These are phyloP conservation scores for Silene latifolia DNA, from an alignment of 148 eudicot genomes.

Conservation along the genomic window DNA sequence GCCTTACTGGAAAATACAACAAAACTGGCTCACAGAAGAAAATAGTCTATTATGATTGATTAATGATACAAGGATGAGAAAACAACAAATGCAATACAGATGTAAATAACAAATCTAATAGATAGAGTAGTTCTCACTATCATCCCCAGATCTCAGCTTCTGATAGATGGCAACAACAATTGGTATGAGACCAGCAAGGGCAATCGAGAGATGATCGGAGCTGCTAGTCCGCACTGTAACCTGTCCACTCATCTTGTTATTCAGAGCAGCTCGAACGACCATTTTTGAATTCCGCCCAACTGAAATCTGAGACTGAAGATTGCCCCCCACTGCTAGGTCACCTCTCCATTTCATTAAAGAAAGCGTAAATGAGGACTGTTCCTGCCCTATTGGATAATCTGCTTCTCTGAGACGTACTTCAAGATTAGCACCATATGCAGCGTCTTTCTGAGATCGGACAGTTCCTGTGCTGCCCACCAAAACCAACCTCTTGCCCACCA, in stretches of 20 bases:
- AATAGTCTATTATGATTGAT: constrained; percentile 1
- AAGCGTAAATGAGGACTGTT: constrained; percentile 49
- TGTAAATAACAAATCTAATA: constrained; percentile 36
- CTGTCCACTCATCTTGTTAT: constrained; percentile 94
- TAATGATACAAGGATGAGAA: constrained; percentile 7
- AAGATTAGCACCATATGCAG: constrained; percentile 64
- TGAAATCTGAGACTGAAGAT: constrained; percentile 64
- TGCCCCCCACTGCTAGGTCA: constrained; percentile 55
- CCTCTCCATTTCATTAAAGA: constrained; percentile 67
- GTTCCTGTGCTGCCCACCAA: constrained; percentile 62
- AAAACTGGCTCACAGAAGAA: constrained; percentile 2
- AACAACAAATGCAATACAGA: constrained; percentile 11
- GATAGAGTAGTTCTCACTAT: constrained; percentile 55
- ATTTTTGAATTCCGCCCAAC: constrained; percentile 78
- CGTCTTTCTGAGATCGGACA: constrained; percentile 51
- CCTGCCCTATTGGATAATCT: constrained; percentile 59
- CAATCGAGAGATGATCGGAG: constrained; percentile 72
- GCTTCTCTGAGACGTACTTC: constrained; percentile 54
- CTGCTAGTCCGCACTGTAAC: constrained; percentile 80
- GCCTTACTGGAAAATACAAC: constrained; percentile 21
- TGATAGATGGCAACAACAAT: constrained; percentile 57
- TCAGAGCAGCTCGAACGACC: constrained; percentile 69
- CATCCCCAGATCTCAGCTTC: constrained; percentile 50
- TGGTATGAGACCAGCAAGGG: constrained; percentile 70
- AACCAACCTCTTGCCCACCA: constrained; percentile 63